phyloP scores from a whole-genome alignment of 2,329 filamentous ascomycete species.

The Ophiocordyceps sinensis region DNA sequence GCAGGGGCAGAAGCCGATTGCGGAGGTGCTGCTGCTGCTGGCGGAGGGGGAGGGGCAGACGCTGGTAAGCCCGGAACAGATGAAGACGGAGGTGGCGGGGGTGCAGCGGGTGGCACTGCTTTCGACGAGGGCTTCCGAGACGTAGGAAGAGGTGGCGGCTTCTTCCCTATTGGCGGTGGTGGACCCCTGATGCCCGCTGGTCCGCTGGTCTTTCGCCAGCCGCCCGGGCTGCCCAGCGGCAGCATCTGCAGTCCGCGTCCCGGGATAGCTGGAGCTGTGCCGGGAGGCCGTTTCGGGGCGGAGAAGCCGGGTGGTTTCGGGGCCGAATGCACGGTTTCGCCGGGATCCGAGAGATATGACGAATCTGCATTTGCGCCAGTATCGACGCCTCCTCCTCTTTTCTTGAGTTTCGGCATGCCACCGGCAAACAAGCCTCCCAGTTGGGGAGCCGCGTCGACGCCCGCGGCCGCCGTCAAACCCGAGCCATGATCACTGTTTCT shows the following conservation, averaged over 20 bases:
- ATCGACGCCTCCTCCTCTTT: slow-evolving; percentile 65
- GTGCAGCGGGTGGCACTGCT: slow-evolving; percentile 16
- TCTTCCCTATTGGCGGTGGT: slow-evolving; percentile 67
- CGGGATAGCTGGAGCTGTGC: slow-evolving; percentile 44
- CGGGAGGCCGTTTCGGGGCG: slow-evolving; percentile 45
- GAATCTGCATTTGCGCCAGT: slow-evolving; percentile 47
- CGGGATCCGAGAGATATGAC: slow-evolving; percentile 71
- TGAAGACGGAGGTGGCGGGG: slow-evolving; percentile 23
- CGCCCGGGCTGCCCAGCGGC: slow-evolving; percentile 27
- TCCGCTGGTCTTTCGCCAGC: slow-evolving; percentile 43
- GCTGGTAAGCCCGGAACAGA: slow-evolving; percentile 12
- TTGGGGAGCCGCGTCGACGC: slow-evolving; percentile 55
- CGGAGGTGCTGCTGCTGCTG: slow-evolving; percentile 18
- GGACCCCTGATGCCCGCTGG: slow-evolving; percentile 28
- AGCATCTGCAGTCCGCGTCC: slow-evolving; percentile 25
- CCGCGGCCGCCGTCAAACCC: slow-evolving; percentile 23
- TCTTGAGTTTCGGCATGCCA: slow-evolving; percentile 90
- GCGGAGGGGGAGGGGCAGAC: slow-evolving; percentile 29
- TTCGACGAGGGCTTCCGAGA: slow-evolving; percentile 40
- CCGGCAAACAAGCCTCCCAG: slow-evolving; percentile 79
- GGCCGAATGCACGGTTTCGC: slow-evolving; percentile 14
- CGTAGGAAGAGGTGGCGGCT: slow-evolving; percentile 48
- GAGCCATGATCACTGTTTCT: slow-evolving; percentile 69
- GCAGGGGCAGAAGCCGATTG: slow-evolving; percentile 24
- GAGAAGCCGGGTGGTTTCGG: slow-evolving; percentile 33